phyloP scores from a whole-genome alignment of 768 basidiomycete species.

The Hysterangium stoloniferum region DNA sequence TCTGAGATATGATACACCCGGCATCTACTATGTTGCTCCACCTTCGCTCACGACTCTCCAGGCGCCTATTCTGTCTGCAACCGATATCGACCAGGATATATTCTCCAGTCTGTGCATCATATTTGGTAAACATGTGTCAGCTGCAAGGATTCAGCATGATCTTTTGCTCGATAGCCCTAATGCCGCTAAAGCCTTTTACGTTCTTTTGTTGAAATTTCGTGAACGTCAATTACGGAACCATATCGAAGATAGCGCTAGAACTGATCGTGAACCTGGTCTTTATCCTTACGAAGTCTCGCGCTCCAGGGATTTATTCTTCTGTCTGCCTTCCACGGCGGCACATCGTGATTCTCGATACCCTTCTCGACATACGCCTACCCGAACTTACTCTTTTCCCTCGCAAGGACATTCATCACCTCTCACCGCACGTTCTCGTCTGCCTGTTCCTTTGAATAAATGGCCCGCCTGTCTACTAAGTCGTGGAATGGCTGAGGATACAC shows the following conservation, averaged over 20 bases:
- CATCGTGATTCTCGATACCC: conserved; percentile 23
- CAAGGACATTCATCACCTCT: conserved; percentile 18
- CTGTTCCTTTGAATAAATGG: conserved; percentile 47
- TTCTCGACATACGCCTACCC: conserved; percentile 3
- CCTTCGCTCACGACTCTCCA: conserved; percentile 39
- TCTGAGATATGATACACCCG: conserved; percentile 47
- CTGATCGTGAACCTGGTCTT: background rate
- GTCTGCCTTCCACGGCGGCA: conserved; percentile 23
- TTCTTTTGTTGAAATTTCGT: conserved; percentile 68
- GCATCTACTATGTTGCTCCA: conserved; percentile 35
- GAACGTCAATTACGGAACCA: conserved; percentile 53
- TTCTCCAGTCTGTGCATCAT: conserved; percentile 74
- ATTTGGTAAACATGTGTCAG: conserved; percentile 69
- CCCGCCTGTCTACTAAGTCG: conserved; percentile 21
- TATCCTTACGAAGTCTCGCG: conserved; percentile 6
- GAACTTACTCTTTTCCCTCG: conserved; percentile 15
- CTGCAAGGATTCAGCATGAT: conserved; percentile 51
- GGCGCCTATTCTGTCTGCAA: conserved; percentile 56
- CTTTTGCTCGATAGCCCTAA: conserved; percentile 61
- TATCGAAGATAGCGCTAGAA: conserved; percentile 23
- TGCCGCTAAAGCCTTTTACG: conserved; percentile 86
- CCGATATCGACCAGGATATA: conserved; percentile 69
- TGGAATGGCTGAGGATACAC: no score
- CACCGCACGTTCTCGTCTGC: conserved; percentile 30
- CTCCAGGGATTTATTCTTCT: conserved; percentile 10